These are phyloP conservation scores for Aspergillus egyptiacus DNA, from an alignment of 495 filamentous ascomycete genomes.

Conservation along the genomic window DNA sequence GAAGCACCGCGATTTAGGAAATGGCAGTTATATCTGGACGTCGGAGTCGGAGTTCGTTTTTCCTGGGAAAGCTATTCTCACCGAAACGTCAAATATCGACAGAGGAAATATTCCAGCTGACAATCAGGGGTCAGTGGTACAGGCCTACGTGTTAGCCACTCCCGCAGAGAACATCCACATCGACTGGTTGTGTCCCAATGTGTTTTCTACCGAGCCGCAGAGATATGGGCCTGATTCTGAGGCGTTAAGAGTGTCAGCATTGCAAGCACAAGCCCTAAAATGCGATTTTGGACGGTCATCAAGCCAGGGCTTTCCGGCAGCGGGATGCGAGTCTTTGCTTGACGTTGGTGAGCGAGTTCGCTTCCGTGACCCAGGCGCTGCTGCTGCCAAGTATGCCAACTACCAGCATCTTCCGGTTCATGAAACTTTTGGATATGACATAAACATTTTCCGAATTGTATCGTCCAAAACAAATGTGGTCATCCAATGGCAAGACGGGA, in stretches of 20 bases:
- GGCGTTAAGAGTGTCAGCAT: constrained; percentile 16
- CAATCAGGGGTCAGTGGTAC: constrained; percentile 25
- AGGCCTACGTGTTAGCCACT: constrained; percentile 43
- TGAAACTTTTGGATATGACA: constrained; percentile 50
- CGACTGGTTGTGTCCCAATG: constrained; percentile 46
- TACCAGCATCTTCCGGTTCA: constrained; percentile 40
- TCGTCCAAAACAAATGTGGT: constrained; percentile 40
- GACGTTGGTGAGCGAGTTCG: constrained; percentile 42
- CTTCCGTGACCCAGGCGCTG: constrained; percentile 45
- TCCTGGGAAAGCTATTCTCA: constrained; percentile 45
- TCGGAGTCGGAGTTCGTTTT: constrained; percentile 19
- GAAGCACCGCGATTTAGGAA: neutral
- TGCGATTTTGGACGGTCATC: constrained; percentile 23
- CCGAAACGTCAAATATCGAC: constrained; percentile 45
- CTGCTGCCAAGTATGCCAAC: constrained; percentile 42
- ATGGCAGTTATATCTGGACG: constrained; percentile 9
- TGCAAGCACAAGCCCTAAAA: constrained; percentile 19
- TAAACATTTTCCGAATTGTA: constrained; percentile 50
- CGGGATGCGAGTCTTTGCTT: constrained; percentile 18
- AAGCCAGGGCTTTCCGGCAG: constrained; percentile 2
- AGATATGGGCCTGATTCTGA: constrained; percentile 5
- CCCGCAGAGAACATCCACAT: constrained; percentile 37
- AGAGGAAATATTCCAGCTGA: constrained; percentile 45
- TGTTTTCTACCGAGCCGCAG: constrained; percentile 20
- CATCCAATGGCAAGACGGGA: constrained; percentile 57